Conservation (phyloP, 225 moss, liverwort and hornwort species). For the Climacium dendroides region DNA sequence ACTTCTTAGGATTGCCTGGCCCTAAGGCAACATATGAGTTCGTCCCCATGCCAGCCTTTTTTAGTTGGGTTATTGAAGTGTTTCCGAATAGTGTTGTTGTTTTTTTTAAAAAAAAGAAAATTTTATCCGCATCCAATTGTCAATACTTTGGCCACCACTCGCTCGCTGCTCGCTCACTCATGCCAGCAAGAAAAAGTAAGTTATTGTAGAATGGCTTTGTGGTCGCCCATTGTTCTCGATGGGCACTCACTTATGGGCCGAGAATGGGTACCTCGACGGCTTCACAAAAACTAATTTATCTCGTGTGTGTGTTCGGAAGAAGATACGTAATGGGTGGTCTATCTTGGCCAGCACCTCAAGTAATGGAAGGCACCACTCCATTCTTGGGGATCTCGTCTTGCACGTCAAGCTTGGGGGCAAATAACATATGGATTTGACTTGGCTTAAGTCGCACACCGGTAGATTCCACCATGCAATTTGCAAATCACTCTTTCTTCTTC, state of each 20-base stretch:
- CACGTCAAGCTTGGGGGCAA: neutral
- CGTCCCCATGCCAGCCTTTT: neutral
- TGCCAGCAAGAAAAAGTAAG: neutral
- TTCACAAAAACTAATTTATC: no score
- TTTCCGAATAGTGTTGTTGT: no score
- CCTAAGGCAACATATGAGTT: no score
- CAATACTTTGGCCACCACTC: neutral
- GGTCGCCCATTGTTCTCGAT: neutral
- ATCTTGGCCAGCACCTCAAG: neutral
- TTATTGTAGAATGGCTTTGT: neutral
- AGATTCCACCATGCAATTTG: neutral
- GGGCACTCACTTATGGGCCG: neutral
- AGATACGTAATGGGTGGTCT: neutral
- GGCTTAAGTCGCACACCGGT: neutral
- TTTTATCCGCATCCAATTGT: no score
- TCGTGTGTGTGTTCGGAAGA: no score
- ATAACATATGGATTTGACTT: neutral
- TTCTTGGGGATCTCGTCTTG: neutral
- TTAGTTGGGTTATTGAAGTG: neutral
- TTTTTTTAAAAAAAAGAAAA: no score
- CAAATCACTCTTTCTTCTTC: neutral
- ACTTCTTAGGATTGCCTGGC: neutral
- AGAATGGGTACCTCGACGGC: no score
- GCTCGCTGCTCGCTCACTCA: no score
- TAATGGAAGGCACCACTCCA: neutral